Conservation (phyloP, 2,329 filamentous ascomycete species). For the Cladosporium halotolerans region DNA sequence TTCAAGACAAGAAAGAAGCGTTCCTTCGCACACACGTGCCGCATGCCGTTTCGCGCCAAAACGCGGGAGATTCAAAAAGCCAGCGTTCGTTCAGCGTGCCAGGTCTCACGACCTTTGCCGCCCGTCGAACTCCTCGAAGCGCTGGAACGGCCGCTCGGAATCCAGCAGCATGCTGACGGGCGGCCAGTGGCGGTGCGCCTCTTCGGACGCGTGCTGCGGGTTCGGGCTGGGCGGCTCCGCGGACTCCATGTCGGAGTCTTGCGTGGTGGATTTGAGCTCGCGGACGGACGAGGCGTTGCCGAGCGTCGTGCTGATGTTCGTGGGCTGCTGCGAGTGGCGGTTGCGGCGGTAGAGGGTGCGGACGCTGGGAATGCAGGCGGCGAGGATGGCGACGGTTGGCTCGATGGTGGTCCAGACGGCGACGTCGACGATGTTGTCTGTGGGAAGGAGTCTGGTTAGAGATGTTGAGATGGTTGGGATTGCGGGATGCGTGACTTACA, state of each 20-base stretch:
- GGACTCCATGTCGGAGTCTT: not conserved
- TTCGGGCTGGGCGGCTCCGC: not conserved
- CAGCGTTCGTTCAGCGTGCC: not conserved
- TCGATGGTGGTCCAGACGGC: constrained; percentile 18
- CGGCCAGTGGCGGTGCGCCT: constrained; percentile 2
- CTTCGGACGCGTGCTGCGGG: not conserved
- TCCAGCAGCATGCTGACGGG: constrained; percentile 8
- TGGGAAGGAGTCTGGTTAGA: not conserved
- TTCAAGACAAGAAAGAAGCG: no score
- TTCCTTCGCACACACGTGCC: no score
- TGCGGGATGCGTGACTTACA: constrained; percentile 5
- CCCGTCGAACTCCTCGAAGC: constrained; percentile 9
- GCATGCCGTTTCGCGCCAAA: no score
- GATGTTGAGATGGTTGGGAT: not conserved
- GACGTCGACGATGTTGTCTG: constrained; percentile 12
- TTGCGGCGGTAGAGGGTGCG: constrained; percentile 8
- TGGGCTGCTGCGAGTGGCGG: constrained; percentile 4
- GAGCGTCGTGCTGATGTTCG: not conserved
- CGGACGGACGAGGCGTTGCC: constrained; percentile 5
- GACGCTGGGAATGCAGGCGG: constrained; percentile 15
- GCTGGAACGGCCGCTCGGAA: constrained; percentile 9
- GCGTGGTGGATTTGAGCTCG: constrained; percentile 5
- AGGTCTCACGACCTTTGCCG: constrained; percentile 1
- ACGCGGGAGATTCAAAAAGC: no score
- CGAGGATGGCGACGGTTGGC: constrained; percentile 15